Percentiles rank a stretch among this genome's conserved stretches.
Conservation (phyloP, 257 asterid genomes). For the Fraxinus cuspidata region DNA sequence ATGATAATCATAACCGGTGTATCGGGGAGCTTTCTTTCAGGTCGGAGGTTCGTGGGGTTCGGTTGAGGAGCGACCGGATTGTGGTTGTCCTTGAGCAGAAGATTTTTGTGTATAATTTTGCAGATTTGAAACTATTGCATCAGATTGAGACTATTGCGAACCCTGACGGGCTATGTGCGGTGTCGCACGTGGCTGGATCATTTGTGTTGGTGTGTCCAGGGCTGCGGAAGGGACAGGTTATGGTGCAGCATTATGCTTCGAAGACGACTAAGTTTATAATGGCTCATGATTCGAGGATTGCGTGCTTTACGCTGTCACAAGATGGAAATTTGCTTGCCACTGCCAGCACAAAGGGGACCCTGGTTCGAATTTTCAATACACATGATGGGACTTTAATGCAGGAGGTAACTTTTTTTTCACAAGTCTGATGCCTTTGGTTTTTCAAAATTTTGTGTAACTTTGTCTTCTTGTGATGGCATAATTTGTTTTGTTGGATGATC, state of each 20-base stretch:
- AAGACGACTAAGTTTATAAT: slow-evolving; percentile 57
- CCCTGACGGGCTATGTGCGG: slow-evolving; percentile 68
- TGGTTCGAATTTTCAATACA: slow-evolving; percentile 53
- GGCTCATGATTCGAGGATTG: slow-evolving; percentile 67
- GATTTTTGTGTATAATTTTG: slow-evolving; percentile 46
- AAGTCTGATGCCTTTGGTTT: neutral
- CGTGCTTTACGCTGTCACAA: slow-evolving; percentile 49
- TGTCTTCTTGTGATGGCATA: neutral
- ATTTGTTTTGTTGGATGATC: neutral
- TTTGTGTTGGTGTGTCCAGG: slow-evolving; percentile 72
- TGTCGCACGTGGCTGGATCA: slow-evolving; percentile 59
- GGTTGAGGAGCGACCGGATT: slow-evolving; percentile 56
- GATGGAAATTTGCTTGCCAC: slow-evolving; percentile 69
- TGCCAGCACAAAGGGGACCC: slow-evolving; percentile 64
- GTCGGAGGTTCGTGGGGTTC: slow-evolving; percentile 59
- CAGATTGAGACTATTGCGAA: slow-evolving; percentile 68
- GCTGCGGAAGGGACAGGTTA: slow-evolving; percentile 68
- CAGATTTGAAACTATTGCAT: slow-evolving; percentile 42
- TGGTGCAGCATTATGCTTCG: slow-evolving; percentile 66
- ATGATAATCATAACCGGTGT: slow-evolving; percentile 78
- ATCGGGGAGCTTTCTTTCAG: slow-evolving; percentile 68
- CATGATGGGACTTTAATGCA: slow-evolving; percentile 67
- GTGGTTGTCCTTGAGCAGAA: slow-evolving; percentile 46
- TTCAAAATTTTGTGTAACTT: neutral
- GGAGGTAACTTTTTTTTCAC: slow-evolving; percentile 39